Evolutionary conservation across 108 stramenopile species (phyloP).

Genomic region (Poteriospumella lacustris): DNA sequence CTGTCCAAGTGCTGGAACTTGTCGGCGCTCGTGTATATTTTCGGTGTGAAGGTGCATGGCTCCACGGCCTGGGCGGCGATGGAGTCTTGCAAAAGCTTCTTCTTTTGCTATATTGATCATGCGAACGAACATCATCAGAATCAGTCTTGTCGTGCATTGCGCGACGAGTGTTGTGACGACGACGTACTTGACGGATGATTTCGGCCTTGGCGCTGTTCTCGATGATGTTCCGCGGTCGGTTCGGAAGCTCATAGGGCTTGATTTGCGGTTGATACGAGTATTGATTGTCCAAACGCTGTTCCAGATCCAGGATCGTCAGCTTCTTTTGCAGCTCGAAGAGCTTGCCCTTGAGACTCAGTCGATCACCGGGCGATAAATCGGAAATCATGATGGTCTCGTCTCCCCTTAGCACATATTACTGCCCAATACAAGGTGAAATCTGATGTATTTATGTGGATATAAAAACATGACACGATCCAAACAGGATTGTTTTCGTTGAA

Average conservation of each 20-base stretch:
- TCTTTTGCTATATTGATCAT: constrained; percentile 13
- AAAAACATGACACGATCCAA: no score
- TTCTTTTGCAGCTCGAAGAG: constrained; percentile 28
- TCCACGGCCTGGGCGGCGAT: neutral
- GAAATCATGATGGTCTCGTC: neutral
- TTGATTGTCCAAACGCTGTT: neutral
- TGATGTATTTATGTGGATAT: no score
- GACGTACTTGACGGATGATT: neutral
- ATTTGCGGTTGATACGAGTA: neutral
- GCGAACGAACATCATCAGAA: neutral
- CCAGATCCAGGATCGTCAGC: constrained; percentile 13
- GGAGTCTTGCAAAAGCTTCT: neutral
- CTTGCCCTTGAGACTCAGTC: constrained; percentile 20
- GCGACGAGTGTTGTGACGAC: neutral
- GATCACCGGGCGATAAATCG: neutral
- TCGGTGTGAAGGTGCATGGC: constrained; percentile 18
- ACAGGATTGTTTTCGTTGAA: no score
- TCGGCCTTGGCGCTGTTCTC: constrained; percentile 15
- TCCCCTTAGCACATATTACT: no score
- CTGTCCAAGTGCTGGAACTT: no score
- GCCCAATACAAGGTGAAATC: no score
- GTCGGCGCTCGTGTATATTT: neutral
- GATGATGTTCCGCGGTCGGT: neutral
- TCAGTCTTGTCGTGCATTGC: neutral
- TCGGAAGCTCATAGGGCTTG: constrained; percentile 12